phyloP scores from a whole-genome alignment of 2,329 filamentous ascomycete species.

The Cercospora sesami region DNA sequence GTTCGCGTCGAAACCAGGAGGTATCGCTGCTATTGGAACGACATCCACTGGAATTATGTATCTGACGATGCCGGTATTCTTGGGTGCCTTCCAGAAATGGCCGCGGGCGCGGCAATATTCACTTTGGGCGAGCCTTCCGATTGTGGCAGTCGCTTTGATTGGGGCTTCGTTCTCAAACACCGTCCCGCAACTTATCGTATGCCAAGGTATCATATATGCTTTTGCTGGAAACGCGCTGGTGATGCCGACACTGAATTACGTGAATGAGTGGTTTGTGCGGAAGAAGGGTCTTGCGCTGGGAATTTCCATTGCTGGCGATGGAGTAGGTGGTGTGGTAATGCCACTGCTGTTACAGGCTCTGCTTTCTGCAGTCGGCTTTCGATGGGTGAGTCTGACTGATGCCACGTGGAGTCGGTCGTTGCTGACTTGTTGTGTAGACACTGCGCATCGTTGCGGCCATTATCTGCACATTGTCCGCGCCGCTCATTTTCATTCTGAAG shows the following conservation, averaged over 20 bases:
- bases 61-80: slow-evolving; percentile 46
- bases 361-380: slow-evolving; percentile 44
- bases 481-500: slow-evolving; percentile 29
- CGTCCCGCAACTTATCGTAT: slow-evolving; percentile 42
- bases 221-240: slow-evolving; percentile 28
- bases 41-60: slow-evolving; percentile 47
- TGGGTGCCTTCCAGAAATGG: slow-evolving; percentile 42
- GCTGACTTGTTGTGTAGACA: slow-evolving; percentile 16
- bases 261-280: slow-evolving; percentile 28
- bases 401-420: too few relatives aligned
- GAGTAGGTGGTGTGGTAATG: slow-evolving; percentile 49
- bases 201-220: slow-evolving; percentile 45
- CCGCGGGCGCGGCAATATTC: slow-evolving; percentile 30
- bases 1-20: slow-evolving; percentile 26
- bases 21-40: slow-evolving; percentile 50
- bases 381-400: slow-evolving; percentile 22
- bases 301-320: slow-evolving; percentile 47
- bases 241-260: slow-evolving; percentile 22
- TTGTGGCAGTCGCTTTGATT: slow-evolving; percentile 41
- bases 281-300: slow-evolving; percentile 54
- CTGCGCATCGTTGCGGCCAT: slow-evolving; percentile 23
- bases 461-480: slow-evolving; percentile 18
- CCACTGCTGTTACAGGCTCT: slow-evolving; percentile 49
- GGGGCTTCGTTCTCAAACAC: slow-evolving; percentile 41
- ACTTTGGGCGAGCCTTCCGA: slow-evolving; percentile 41